Evolutionary conservation across 2,329 filamentous ascomycete genomes (phyloP).

Genomic region (Penicillium hordei): DNA sequence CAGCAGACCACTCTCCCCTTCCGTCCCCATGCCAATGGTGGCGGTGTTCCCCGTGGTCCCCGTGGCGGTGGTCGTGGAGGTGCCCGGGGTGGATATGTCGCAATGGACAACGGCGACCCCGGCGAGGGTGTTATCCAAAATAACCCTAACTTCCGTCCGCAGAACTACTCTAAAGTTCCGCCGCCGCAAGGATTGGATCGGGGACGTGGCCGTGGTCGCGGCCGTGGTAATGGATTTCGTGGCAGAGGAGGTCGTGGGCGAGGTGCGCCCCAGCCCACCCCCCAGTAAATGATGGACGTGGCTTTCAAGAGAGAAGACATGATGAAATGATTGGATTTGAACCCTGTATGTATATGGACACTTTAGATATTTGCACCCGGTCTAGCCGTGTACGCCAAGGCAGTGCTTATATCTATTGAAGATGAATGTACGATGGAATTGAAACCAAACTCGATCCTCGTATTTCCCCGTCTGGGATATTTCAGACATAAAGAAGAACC

Average conservation of each 20-base stretch:
- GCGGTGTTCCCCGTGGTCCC: slow-evolving; percentile 24
- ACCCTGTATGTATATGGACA: slow-evolving; percentile 10
- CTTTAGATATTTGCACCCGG: not conserved
- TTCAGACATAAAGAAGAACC: not conserved
- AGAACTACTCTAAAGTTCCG: slow-evolving; percentile 54
- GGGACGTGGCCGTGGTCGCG: slow-evolving; percentile 40
- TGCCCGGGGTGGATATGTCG: slow-evolving; percentile 39
- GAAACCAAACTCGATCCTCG: not conserved
- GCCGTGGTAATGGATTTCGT: slow-evolving; percentile 35
- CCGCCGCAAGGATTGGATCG: slow-evolving; percentile 45
- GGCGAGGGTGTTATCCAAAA: slow-evolving; percentile 54
- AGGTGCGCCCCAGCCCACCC: slow-evolving; percentile 21
- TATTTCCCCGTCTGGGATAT: not conserved
- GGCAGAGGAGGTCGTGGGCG: slow-evolving; percentile 32
- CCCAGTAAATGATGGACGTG: slow-evolving; percentile 8
- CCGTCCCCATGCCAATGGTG: slow-evolving; percentile 31
- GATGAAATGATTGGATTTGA: slow-evolving; percentile 1
- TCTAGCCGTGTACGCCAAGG: not conserved
- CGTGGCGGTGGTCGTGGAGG: slow-evolving; percentile 36
- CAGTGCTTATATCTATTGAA: not conserved
- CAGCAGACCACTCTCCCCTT: slow-evolving; percentile 31
- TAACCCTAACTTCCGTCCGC: slow-evolving; percentile 58
- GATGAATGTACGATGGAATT: slow-evolving; percentile 11
- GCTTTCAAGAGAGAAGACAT: not conserved
- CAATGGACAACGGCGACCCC: slow-evolving; percentile 52